phyloP scores from a whole-genome alignment of 1,284 basidiomycete genomes.

The Rhizoctonia solani region DNA sequence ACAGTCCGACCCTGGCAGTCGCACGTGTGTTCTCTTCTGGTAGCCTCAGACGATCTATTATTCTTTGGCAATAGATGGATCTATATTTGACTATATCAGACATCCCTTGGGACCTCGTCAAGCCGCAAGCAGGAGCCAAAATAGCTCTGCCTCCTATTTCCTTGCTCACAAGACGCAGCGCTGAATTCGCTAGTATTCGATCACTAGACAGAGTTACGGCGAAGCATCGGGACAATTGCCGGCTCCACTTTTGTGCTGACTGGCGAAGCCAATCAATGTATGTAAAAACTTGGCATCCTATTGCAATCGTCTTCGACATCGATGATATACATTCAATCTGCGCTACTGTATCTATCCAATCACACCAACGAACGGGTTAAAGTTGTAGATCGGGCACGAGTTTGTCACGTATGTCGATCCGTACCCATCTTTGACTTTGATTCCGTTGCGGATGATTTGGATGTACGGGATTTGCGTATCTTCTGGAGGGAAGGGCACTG shows the following conservation, averaged over 20 bases:
- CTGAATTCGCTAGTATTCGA: not conserved
- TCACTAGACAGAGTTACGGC: not conserved
- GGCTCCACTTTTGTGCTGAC: too few relatives aligned
- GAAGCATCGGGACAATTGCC: too few relatives aligned
- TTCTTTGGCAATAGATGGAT: too few relatives aligned
- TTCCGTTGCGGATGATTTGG: constrained; percentile 42
- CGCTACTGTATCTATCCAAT: not conserved
- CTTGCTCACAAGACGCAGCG: not conserved
- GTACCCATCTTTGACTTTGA: constrained; percentile 42
- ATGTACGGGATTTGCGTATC: constrained; percentile 47
- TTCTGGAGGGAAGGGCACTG: constrained; percentile 45
- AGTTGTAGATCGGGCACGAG: constrained; percentile 30
- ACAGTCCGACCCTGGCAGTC: constrained; percentile 7
- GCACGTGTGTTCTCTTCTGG: constrained; percentile 32
- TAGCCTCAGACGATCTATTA: too few relatives aligned
- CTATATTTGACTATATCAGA: too few relatives aligned
- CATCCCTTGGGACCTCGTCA: not conserved
- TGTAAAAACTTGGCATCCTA: too few relatives aligned
- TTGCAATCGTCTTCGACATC: too few relatives aligned
- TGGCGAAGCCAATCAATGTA: not conserved
- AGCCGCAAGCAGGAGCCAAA: not conserved
- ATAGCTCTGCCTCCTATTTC: not conserved
- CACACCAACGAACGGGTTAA: constrained; percentile 30
- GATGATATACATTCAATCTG: not conserved
- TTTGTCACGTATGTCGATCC: constrained; percentile 43